These are phyloP conservation scores for Suhomyces prunicola DNA, from an alignment of 805 yeast species.

Conservation along the genomic window DNA sequence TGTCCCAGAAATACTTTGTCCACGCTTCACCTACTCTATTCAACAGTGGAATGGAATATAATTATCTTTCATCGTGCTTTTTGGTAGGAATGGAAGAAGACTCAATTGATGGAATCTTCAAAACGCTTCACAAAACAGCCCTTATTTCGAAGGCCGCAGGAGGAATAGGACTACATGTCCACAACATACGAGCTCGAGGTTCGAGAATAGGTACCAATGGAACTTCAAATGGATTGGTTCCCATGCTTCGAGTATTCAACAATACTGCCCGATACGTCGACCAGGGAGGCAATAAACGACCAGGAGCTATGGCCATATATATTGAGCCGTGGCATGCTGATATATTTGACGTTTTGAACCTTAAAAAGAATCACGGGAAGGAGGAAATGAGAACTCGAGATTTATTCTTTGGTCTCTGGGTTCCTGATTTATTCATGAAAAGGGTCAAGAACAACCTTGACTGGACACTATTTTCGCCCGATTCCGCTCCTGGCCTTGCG, in stretches of 20 bases:
- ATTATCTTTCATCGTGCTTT: constrained; percentile 90
- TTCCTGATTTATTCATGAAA: constrained; percentile 61
- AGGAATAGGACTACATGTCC: constrained; percentile 61
- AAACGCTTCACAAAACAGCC: constrained; percentile 60
- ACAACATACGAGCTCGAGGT: constrained; percentile 57
- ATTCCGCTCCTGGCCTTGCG: constrained; percentile 55
- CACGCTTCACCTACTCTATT: constrained; percentile 95
- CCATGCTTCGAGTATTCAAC: constrained; percentile 62
- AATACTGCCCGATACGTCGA: constrained; percentile 63
- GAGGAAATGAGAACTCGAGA: constrained; percentile 64
- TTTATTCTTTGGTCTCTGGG: constrained; percentile 62
- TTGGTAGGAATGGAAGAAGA: constrained; percentile 65
- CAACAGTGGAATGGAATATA: constrained; percentile 86
- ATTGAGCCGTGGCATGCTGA: constrained; percentile 65
- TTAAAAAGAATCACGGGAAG: constrained; percentile 61
- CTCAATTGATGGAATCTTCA: constrained; percentile 61
- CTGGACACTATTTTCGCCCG: constrained; percentile 60
- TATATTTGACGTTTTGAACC: constrained; percentile 55
- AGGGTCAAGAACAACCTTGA: constrained; percentile 54
- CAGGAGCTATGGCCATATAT: constrained; percentile 62
- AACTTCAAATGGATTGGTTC: constrained; percentile 59
- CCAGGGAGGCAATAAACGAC: constrained; percentile 65
- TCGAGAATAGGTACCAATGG: constrained; percentile 63
- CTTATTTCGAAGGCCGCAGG: constrained; percentile 61
- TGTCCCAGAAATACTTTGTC: constrained; percentile 84